Evolutionary conservation across 257 asterid species (phyloP).

Genomic region (Primulina tabacum): DNA sequence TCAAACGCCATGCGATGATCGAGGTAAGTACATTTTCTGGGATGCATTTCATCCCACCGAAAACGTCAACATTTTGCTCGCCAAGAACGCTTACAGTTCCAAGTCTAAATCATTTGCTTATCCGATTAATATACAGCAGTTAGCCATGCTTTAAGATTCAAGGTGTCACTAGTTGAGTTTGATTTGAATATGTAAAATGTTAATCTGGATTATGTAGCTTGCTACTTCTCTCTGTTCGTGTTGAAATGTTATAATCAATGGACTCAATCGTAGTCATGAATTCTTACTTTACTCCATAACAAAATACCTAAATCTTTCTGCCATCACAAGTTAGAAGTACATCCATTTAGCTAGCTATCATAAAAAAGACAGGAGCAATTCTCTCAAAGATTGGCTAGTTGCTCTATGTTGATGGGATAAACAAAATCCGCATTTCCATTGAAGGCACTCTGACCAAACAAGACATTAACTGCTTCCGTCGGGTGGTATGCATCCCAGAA

Average conservation of each 20-base stretch:
- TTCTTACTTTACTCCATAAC: too few species aligned
- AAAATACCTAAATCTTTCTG: too few species aligned
- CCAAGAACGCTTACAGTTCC: slow-evolving; percentile 60
- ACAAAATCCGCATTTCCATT: slow-evolving; percentile 46
- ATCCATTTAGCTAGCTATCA: too few species aligned
- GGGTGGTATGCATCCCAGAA: slow-evolving; percentile 98
- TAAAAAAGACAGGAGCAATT: too few species aligned
- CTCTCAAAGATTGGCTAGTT: slow-evolving; percentile 46
- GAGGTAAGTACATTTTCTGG: slow-evolving; percentile 67
- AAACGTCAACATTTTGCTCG: slow-evolving; percentile 74
- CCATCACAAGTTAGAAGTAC: too few species aligned
- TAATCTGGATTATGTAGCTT: background rate
- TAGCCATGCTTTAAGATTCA: slow-evolving; percentile 48
- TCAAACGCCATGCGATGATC: slow-evolving; percentile 60
- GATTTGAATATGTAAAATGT: background rate
- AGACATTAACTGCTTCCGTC: slow-evolving; percentile 69
- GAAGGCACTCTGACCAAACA: slow-evolving; percentile 69
- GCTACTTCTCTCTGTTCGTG: too few species aligned
- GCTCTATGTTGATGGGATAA: slow-evolving; percentile 60
- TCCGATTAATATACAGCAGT: slow-evolving; percentile 76
- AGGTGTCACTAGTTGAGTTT: background rate
- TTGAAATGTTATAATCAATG: too few species aligned
- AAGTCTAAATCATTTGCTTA: slow-evolving; percentile 55
- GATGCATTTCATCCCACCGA: slow-evolving; percentile 94
- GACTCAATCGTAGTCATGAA: too few species aligned